Evolutionary conservation across 78 protist genomes (phyloP).

Genomic region (Speleostelium caveatum): DNA sequence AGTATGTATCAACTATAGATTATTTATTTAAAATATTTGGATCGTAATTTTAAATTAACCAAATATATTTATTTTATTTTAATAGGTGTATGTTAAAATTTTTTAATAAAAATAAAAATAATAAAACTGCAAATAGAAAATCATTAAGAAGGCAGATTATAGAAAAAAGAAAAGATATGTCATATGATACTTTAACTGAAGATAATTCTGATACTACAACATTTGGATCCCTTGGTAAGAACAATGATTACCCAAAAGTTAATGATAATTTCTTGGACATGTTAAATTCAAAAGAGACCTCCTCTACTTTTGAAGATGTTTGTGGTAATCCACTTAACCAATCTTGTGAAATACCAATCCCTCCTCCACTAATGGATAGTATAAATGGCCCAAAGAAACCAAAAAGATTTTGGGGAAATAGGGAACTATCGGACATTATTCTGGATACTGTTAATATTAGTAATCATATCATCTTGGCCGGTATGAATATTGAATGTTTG

Average conservation of each 20-base stretch:
- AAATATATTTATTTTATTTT: too few species aligned
- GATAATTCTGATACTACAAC: not conserved
- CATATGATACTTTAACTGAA: not conserved
- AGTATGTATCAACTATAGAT: not conserved
- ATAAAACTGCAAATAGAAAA: not conserved
- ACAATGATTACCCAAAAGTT: not conserved
- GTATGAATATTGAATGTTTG: constrained; percentile 5
- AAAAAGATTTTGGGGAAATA: constrained; percentile 47
- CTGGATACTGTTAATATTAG: constrained; percentile 30
- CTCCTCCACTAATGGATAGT: constrained; percentile 1
- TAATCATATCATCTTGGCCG: constrained; percentile 62
- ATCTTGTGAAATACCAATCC: constrained; percentile 15
- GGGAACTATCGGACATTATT: constrained; percentile 6
- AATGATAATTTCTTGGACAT: not conserved
- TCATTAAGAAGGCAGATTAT: constrained; percentile 25
- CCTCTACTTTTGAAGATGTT: too few species aligned
- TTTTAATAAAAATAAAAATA: not conserved
- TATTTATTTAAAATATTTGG: not conserved
- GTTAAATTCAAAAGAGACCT: too few species aligned
- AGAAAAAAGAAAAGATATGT: constrained; percentile 56
- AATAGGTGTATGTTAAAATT: too few species aligned
- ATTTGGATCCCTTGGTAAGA: not conserved
- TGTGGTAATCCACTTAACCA: not conserved
- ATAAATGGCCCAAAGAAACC: not conserved
- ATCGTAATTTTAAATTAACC: not conserved